Evolutionary conservation across 768 basidiomycete species (phyloP).

Genomic region (Pilatotrama ljubarskyi): DNA sequence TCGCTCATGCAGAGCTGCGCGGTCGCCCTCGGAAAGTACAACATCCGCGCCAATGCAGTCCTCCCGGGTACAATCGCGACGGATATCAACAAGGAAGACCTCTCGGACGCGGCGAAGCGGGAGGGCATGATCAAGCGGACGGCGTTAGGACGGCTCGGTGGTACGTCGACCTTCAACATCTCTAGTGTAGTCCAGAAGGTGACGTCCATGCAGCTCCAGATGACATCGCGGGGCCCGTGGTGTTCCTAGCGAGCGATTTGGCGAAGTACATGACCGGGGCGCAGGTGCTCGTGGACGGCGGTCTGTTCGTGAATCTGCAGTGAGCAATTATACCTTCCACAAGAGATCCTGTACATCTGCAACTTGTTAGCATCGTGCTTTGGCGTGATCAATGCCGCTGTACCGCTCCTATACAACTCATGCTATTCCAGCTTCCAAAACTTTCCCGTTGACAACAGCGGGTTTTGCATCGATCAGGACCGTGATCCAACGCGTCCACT

Average conservation of each 20-base stretch:
- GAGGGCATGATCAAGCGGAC: slow-evolving; percentile 66
- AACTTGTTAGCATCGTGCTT: too few relatives aligned
- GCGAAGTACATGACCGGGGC: slow-evolving; percentile 71
- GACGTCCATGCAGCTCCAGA: slow-evolving; percentile 47
- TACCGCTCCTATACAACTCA: background rate
- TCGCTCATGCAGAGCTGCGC: slow-evolving; percentile 81
- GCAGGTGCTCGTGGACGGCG: slow-evolving; percentile 69
- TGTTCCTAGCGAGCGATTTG: slow-evolving; percentile 73
- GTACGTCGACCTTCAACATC: slow-evolving; percentile 34
- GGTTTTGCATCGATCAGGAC: slow-evolving; percentile 58
- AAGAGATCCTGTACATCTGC: too few relatives aligned
- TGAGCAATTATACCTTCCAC: slow-evolving; percentile 26
- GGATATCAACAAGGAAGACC: slow-evolving; percentile 76
- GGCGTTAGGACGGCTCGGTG: slow-evolving; percentile 64
- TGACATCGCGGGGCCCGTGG: slow-evolving; percentile 72
- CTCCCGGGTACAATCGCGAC: slow-evolving; percentile 81
- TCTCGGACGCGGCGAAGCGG: slow-evolving; percentile 57
- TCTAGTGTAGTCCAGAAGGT: background rate
- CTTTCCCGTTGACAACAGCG: slow-evolving; percentile 45
- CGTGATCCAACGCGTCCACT: slow-evolving; percentile 54
- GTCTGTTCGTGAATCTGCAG: slow-evolving; percentile 73
- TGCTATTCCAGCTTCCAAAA: slow-evolving; percentile 30
- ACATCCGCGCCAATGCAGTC: slow-evolving; percentile 69
- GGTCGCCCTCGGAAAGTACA: slow-evolving; percentile 73
- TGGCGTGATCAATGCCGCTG: too few relatives aligned